Evolutionary conservation across 2,329 filamentous ascomycete species (phyloP), one percentile per base, ranked within the genome.

Genomic region (Paecilomyces sp.): DNA sequence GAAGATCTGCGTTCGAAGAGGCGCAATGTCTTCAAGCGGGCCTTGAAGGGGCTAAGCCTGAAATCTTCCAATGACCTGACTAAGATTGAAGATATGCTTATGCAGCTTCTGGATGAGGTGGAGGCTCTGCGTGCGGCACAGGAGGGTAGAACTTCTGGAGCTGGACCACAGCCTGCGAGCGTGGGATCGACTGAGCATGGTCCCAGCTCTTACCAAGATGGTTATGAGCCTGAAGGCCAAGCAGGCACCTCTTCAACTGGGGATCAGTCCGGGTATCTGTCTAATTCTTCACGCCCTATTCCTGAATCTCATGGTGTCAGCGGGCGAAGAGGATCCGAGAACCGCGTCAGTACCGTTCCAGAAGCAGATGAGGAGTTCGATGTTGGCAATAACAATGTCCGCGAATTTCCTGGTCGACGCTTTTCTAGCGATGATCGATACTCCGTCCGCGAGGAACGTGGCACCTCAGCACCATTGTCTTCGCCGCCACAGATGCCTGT

Each of bases 11-110:
- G 88, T 24, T 82, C 84, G 53, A 97, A 97, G 83, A 92, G 91
- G 71, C 90, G 91, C 76, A 96, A 91, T 70, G 85, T 99, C n/a
- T 94, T 97, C 78, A 90, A 89, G 68, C 87, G 93, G 63, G 94
- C 94, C n/a, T 81, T 99, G 56, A 93, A 95, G 72, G 92, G 92
- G 2, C 80, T 99, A 56, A 91, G 91, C 67, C 84, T 89, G 70
- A 95, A 94, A 78, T 93, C 91, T 57, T 87, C 89, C 7, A 93
- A 89, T 68, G 94, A 99, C 67, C 83, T 97, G 57, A 85, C 87
- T 64, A 89, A 91, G 67, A 96, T 97, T 63, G 91, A 94, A 73
- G 89, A 91, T 62, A 93, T 94, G 89, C 83, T 99, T 34, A 90
- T 94, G 74, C 92, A 96, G 71, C 83, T 99, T 24, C 85, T 99